Conservation (phyloP, 1,284 basidiomycete genomes). For the Ustilago curta region DNA sequence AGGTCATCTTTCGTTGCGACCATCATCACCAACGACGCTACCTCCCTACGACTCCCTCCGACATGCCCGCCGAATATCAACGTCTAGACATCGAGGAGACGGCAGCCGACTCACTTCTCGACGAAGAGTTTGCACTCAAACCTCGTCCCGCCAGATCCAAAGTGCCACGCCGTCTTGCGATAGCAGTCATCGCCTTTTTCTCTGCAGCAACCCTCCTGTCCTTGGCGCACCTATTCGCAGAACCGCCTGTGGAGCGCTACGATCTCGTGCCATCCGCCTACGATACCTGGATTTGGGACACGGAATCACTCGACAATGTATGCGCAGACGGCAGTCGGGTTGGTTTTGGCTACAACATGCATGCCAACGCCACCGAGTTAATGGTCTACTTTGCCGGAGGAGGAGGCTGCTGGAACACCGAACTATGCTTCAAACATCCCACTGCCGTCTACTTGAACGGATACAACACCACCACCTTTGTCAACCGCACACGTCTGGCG, state of each 20-base stretch:
- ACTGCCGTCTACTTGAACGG: slow-evolving; percentile 21
- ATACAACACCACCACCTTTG: slow-evolving; percentile 24
- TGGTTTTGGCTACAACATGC: slow-evolving; percentile 32
- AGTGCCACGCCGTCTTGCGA: too few species aligned
- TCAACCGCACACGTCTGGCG: neutral
- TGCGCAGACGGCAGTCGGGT: slow-evolving; percentile 37
- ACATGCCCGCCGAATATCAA: too few species aligned
- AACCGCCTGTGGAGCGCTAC: neutral
- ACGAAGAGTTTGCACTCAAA: neutral
- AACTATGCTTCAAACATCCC: slow-evolving; percentile 24
- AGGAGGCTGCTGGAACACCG: slow-evolving; percentile 34
- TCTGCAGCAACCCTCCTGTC: slow-evolving; percentile 3
- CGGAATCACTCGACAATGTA: slow-evolving; percentile 13
- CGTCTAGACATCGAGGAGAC: too few species aligned
- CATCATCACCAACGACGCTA: too few species aligned
- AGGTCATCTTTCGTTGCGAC: too few species aligned
- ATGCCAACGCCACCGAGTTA: slow-evolving; percentile 23
- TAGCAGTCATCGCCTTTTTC: neutral
- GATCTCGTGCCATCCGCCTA: slow-evolving; percentile 16
- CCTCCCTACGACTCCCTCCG: too few species aligned
- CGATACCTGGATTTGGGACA: slow-evolving; percentile 33
- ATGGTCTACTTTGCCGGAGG: slow-evolving; percentile 33
- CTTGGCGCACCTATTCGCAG: slow-evolving; percentile 1
- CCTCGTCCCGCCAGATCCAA: too few species aligned
- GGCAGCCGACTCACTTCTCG: neutral